These are phyloP conservation scores for Lipomyces spencermartinsiae DNA, from an alignment of 805 yeast genomes.

Conservation along the genomic window DNA sequence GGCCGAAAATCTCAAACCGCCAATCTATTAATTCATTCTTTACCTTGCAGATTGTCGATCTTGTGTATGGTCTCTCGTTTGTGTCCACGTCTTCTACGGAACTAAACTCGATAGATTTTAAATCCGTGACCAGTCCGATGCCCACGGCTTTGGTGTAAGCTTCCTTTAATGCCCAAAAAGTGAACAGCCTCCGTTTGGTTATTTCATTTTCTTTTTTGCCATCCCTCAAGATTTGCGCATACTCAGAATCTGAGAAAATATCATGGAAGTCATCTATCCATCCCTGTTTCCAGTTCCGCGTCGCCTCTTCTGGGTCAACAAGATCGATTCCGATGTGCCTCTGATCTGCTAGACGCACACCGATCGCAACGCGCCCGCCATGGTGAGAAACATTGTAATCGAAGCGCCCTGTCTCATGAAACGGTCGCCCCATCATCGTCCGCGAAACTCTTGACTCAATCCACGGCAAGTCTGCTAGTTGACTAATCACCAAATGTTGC, in stretches of 20 bases:
- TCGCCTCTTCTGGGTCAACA: constrained; percentile 22
- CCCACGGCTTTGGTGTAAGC: constrained; percentile 74
- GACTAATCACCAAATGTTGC: constrained; percentile 24
- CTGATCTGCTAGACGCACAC: constrained; percentile 16
- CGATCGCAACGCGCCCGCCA: constrained; percentile 28
- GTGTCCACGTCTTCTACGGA: constrained; percentile 26
- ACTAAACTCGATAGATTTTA: constrained; percentile 45
- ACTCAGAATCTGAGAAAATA: constrained; percentile 27
- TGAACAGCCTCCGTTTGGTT: constrained; percentile 39
- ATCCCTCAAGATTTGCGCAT: constrained; percentile 3
- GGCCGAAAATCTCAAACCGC: constrained; percentile 30
- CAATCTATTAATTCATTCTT: constrained; percentile 15
- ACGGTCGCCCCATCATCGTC: constrained; percentile 27
- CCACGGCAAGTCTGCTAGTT: constrained; percentile 16
- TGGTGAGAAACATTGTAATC: constrained; percentile 37
- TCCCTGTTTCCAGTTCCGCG: constrained; percentile 9
- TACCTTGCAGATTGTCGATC: constrained; percentile 9
- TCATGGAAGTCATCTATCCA: constrained; percentile 33
- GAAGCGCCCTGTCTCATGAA: constrained; percentile 5
- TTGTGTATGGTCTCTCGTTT: constrained; percentile 5
- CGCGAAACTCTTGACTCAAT: constrained; percentile 11
- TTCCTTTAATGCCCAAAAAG: constrained; percentile 82
- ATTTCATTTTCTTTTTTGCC: background rate
- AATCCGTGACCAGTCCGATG: constrained; percentile 56
- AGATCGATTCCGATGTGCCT: constrained; percentile 30